Percentiles rank a stretch among this genome's conserved stretches.
These are phyloP conservation scores for Blastomyces emzantsi DNA, from an alignment of 2,329 filamentous ascomycete species.

Conservation along the genomic window DNA sequence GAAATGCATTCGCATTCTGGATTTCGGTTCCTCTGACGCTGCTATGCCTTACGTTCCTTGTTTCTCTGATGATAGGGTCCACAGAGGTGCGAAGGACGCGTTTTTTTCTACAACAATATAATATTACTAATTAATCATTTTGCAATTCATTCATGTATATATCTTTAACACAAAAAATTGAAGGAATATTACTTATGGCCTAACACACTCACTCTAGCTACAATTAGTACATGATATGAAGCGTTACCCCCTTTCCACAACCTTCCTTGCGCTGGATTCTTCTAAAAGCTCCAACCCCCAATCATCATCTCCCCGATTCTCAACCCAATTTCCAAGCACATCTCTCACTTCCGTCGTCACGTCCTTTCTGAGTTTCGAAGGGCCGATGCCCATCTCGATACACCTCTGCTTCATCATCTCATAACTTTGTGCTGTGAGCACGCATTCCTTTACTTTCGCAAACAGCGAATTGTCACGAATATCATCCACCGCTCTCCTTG, in stretches of 20 bases:
- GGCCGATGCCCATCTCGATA: constrained; percentile 12
- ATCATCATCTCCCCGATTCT: constrained; percentile 30
- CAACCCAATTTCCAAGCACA: constrained; percentile 30
- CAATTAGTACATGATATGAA: neutral
- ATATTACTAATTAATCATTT: neutral
- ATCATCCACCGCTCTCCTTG: neutral
- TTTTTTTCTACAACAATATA: neutral
- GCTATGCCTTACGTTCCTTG: neutral
- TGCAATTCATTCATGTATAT: neutral
- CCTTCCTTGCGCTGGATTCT: constrained; percentile 19
- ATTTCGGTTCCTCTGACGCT: neutral
- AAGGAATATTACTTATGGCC: neutral
- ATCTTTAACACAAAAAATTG: neutral
- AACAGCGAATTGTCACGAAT: neutral
- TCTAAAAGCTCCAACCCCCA: constrained; percentile 30
- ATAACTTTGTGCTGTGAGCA: constrained; percentile 21
- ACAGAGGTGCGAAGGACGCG: neutral
- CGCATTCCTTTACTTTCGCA: constrained; percentile 9
- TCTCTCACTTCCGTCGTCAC: constrained; percentile 27
- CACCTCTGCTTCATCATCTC: constrained; percentile 24
- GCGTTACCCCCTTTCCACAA: neutral
- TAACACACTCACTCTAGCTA: neutral
- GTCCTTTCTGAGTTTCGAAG: constrained; percentile 16
- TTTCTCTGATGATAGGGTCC: neutral
- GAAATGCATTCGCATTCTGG: neutral